These are phyloP conservation scores for Naganishia randhawae DNA, from an alignment of 768 basidiomycete genomes.

Conservation along the genomic window DNA sequence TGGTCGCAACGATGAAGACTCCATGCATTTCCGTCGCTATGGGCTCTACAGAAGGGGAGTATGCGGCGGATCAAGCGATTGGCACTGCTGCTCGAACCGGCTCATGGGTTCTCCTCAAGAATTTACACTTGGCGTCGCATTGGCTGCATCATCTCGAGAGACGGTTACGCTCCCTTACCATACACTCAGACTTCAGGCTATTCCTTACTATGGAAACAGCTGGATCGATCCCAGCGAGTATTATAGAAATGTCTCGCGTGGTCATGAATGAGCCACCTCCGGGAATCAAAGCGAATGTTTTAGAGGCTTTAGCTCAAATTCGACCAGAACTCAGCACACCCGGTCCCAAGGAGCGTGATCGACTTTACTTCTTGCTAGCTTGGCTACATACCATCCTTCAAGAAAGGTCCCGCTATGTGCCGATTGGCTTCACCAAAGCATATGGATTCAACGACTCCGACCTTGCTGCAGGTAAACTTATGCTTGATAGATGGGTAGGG, in stretches of 20 bases:
- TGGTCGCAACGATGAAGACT: slow-evolving; percentile 58
- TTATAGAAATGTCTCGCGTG: slow-evolving; percentile 88
- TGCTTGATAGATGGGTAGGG: slow-evolving; percentile 86
- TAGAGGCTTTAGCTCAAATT: slow-evolving; percentile 80
- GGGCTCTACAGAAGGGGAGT: slow-evolving; percentile 98
- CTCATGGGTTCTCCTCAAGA: slow-evolving; percentile 94
- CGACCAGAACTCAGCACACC: slow-evolving; percentile 66
- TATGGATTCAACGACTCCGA: slow-evolving; percentile 99
- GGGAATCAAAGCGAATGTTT: slow-evolving; percentile 90
- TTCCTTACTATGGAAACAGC: slow-evolving; percentile 99
- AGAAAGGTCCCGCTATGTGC: slow-evolving; percentile 91
- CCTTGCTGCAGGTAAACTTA: slow-evolving; percentile 83
- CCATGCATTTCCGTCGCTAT: slow-evolving; percentile 89
- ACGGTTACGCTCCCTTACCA: slow-evolving; percentile 84
- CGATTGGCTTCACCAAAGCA: slow-evolving; percentile 90
- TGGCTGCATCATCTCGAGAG: slow-evolving; percentile 97
- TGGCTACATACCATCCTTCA: slow-evolving; percentile 99
- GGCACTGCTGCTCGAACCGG: slow-evolving; percentile 86
- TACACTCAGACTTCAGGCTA: slow-evolving; percentile 85
- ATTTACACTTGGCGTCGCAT: slow-evolving; percentile 88
- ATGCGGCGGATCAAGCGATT: slow-evolving; percentile 92
- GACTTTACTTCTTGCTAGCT: slow-evolving; percentile 90
- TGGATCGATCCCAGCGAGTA: slow-evolving; percentile 89
- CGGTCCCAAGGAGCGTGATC: slow-evolving; percentile 87
- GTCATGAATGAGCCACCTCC: slow-evolving; percentile 99